Percentiles rank a stretch among this genome's conserved stretches.
Conservation (phyloP, 2,329 filamentous ascomycete species). For the Acrocalymma vagum region DNA sequence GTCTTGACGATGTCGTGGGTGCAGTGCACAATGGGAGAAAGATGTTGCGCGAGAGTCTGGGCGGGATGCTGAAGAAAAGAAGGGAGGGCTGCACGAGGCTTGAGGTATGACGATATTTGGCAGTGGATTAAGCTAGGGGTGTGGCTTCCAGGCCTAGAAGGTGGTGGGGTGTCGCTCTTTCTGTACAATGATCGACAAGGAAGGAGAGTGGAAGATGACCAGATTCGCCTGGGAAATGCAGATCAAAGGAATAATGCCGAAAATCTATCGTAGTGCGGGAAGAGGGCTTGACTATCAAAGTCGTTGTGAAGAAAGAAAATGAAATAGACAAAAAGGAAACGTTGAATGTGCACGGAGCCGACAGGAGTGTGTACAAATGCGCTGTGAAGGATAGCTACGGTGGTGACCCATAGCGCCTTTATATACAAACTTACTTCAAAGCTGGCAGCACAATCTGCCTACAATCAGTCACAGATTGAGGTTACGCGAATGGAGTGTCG, state of each 20-base stretch:
- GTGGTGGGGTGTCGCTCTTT: constrained; percentile 25
- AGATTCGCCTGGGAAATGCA: background rate
- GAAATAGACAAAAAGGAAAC: background rate
- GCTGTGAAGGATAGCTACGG: constrained; percentile 11
- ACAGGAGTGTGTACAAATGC: background rate
- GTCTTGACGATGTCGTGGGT: constrained; percentile 2
- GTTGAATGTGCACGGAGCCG: background rate
- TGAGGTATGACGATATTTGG: constrained; percentile 33
- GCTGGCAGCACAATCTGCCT: background rate
- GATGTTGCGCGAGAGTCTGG: constrained; percentile 5
- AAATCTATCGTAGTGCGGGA: constrained; percentile 1
- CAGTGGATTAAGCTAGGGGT: constrained; percentile 18
- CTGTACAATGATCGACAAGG: constrained; percentile 35
- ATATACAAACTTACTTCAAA: constrained; percentile 4
- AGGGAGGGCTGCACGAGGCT: too few species aligned
- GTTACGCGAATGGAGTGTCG: too few species aligned
- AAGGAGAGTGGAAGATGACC: constrained; percentile 9
- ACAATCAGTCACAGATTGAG: too few species aligned
- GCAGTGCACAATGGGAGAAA: background rate
- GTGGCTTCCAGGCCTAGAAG: constrained; percentile 23
- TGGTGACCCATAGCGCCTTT: constrained; percentile 13
- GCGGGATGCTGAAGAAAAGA: too few species aligned
- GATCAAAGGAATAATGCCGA: background rate
- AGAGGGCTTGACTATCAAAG: constrained; percentile 21
- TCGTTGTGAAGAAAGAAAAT: constrained; percentile 9